Percentiles rank a stretch among this genome's conserved stretches.
phyloP scores from a whole-genome alignment of 164 flowering plant genomes.

The Magnolia officinalis region DNA sequence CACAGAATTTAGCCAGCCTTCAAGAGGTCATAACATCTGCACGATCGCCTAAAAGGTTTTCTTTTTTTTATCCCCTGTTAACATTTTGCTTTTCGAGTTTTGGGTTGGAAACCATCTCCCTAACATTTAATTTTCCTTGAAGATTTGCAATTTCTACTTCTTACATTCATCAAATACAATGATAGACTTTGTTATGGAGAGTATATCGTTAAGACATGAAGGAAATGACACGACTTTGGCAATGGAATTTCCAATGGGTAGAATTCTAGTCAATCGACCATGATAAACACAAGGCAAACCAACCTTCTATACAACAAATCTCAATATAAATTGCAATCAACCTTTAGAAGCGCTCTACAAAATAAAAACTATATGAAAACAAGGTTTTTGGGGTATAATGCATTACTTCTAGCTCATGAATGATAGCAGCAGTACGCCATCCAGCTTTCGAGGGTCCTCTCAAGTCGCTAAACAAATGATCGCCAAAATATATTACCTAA shows the following conservation, averaged over 20 bases:
- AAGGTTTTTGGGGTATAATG: not conserved
- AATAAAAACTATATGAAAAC: not conserved
- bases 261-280: too few relatives aligned
- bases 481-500: constrained; percentile 97
- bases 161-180: not conserved
- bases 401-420: constrained; percentile 86
- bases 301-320: not conserved
- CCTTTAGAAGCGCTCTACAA: not conserved
- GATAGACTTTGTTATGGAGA: not conserved
- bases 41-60: too few relatives aligned
- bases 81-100: not conserved
- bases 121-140: not conserved
- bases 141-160: not conserved
- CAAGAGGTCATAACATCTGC: too few relatives aligned
- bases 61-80: too few relatives aligned
- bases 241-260: too few relatives aligned
- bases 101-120: not conserved
- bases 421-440: constrained; percentile 97
- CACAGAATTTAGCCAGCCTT: too few relatives aligned
- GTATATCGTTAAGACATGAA: too few relatives aligned
- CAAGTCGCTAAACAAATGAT: constrained; percentile 92
- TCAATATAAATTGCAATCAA: not conserved
- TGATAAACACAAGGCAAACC: not conserved
- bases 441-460: constrained; percentile 98
- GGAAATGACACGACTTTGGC: too few relatives aligned